Base-by-base conservation (phyloP, 768 basidiomycete species). In the Tylopilus sp. region DNA sequence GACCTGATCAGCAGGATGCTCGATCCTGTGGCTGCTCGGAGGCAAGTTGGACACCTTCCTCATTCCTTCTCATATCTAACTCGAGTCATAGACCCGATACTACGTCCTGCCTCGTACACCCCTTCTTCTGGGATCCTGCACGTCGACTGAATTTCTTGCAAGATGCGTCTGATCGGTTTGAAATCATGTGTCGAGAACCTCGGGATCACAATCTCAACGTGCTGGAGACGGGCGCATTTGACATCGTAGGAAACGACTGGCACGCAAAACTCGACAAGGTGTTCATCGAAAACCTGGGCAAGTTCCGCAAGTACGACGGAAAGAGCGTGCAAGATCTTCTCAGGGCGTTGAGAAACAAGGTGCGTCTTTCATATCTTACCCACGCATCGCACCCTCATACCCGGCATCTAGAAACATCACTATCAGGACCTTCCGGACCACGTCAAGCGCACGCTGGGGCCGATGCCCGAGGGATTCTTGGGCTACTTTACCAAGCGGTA, bases 321-420 rank as follows among this genome's bases (percentile, higher is more conserved):
- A 77, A 77, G 63, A 89, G 87, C 48, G 88, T 98, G 11, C 89
- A 97, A 59, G 97, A 99, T 73, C 72, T 99, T 10, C 69, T 99
- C 44, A 80, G 97, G 47, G 97, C 97, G 5, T 72, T 99, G 63
- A 78, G 97, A 58, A 99, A 98, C 70, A 98, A 99, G 81, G 94
- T 92, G 52, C 38, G 84, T 69, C 6, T 9, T 43, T 25, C 49
- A 14, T 14, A 24, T 45, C 33, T 13, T 22, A 28, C 30, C 4
- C 46, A 28, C 43, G 6, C 42, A 16, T 13, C 11, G 6, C 33
- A 21, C 1, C 58, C n/a, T n/a, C n/a, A n/a, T n/a, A n/a, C n/a
- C n/a, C n/a, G n/a, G n/a, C n/a, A n/a, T n/a, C n/a, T n/a, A 95
- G 94, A 96, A 94, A 89, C 89, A 98, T 58, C 95, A 98, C 66